Evolutionary conservation across 2,329 filamentous ascomycete species (phyloP).

Genomic region (Cordyceps sp.): DNA sequence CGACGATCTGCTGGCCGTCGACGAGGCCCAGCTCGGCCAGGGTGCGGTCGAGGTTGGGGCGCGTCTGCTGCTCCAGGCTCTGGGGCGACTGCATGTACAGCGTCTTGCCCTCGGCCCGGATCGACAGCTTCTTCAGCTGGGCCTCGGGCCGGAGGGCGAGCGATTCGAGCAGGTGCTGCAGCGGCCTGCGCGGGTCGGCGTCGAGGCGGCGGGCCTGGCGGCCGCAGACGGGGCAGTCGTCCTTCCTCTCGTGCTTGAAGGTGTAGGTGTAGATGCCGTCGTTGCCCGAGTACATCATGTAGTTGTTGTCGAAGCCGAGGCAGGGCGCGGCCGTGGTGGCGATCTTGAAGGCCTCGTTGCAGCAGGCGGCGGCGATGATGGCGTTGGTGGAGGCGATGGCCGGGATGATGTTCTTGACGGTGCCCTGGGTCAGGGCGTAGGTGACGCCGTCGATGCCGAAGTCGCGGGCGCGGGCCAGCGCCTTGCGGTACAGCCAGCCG

Average conservation of each 20-base stretch:
- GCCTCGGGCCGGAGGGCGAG: constrained; percentile 72
- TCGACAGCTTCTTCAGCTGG: constrained; percentile 84
- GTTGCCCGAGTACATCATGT: constrained; percentile 99
- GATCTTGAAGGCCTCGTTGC: constrained; percentile 94
- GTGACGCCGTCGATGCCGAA: constrained; percentile 88
- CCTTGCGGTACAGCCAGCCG: constrained; percentile 86
- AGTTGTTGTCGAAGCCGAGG: constrained; percentile 66
- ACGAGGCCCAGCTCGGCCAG: constrained; percentile 55
- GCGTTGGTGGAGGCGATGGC: constrained; percentile 97
- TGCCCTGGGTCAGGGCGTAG: constrained; percentile 89
- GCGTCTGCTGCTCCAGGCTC: constrained; percentile 68
- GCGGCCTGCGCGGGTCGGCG: constrained; percentile 52
- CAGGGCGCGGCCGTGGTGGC: constrained; percentile 68
- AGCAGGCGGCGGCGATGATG: constrained; percentile 87
- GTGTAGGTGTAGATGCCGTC: constrained; percentile 95
- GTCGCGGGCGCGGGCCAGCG: constrained; percentile 63
- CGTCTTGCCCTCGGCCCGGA: constrained; percentile 63
- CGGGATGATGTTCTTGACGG: constrained; percentile 98
- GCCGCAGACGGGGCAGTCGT: constrained; percentile 89
- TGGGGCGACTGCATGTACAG: constrained; percentile 80
- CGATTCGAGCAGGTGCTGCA: constrained; percentile 73
- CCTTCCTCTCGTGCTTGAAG: constrained; percentile 85
- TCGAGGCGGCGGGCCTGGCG: constrained; percentile 60
- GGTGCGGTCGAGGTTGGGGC: constrained; percentile 66
- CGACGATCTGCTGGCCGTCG: constrained; percentile 75